Conservation (phyloP, 192 early-diverging fungal species). For the Gryganskiella cystojenkinii region DNA sequence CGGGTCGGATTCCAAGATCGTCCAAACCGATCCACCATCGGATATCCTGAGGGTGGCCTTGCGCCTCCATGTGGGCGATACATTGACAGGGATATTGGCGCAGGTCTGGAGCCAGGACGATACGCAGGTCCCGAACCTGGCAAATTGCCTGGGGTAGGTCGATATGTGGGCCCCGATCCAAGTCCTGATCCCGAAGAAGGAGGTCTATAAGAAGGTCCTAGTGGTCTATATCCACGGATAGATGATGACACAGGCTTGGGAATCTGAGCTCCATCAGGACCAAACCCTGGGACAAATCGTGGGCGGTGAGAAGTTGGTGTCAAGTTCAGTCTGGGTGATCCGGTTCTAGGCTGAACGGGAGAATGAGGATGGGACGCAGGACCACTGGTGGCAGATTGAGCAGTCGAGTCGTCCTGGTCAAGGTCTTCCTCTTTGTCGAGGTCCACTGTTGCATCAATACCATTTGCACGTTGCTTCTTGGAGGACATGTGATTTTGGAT, state of each 20-base stretch:
- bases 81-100: too few species aligned
- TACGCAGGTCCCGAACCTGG: too few species aligned
- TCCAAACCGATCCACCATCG: slow-evolving; percentile 8
- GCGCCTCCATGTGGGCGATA: neutral
- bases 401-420: neutral
- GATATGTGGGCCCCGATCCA: too few species aligned
- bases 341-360: neutral
- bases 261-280: slow-evolving; percentile 17
- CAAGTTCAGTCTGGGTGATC: neutral
- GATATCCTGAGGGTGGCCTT: neutral
- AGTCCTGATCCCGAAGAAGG: slow-evolving; percentile 1
- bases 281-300: slow-evolving; percentile 47
- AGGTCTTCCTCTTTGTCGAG: neutral
- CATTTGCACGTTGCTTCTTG: slow-evolving; percentile 14
- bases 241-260: neutral
- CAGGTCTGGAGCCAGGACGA: too few species aligned
- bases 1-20: slow-evolving; percentile 4
- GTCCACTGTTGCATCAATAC: slow-evolving; percentile 2
- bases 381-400: neutral
- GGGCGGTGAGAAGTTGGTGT: slow-evolving; percentile 6
- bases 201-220: neutral
- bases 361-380: slow-evolving; percentile 15
- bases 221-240: neutral
- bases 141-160: too few species aligned
- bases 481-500: slow-evolving; percentile 21